Conservation (phyloP, 768 basidiomycete genomes). For the Crucibulum laeve region DNA sequence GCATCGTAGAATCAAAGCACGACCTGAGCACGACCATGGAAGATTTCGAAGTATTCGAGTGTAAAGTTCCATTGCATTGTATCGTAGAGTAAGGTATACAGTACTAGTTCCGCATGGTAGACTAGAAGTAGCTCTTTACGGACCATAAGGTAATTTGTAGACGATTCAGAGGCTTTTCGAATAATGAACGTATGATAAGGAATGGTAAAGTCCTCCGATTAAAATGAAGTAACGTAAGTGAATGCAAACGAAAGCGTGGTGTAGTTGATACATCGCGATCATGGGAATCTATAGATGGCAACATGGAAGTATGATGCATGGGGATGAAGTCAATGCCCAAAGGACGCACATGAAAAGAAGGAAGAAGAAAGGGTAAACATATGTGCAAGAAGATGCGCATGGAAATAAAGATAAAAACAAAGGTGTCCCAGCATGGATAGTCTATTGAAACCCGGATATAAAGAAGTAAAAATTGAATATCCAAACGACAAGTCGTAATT, state of each 20-base stretch:
- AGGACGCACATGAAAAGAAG: neutral
- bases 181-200: neutral
- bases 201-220: neutral
- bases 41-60: too few relatives aligned
- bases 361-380: neutral
- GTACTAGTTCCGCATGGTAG: neutral
- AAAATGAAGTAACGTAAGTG: neutral
- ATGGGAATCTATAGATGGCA: neutral
- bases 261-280: conserved; percentile 1
- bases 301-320: neutral
- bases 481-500: too few relatives aligned
- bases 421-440: too few relatives aligned
- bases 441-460: too few relatives aligned
- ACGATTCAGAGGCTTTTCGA: neutral
- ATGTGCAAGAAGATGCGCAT: neutral
- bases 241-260: neutral
- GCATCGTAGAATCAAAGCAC: too few relatives aligned
- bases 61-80: neutral
- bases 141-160: neutral
- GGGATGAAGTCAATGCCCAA: neutral
- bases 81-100: neutral
- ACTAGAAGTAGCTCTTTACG: neutral
- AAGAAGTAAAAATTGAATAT: too few relatives aligned
- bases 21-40: too few relatives aligned
- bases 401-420: too few relatives aligned